Percentiles rank a stretch among this genome's conserved stretches.
phyloP scores from a whole-genome alignment of 2,329 filamentous ascomycete genomes.

The Elsinoe batatas region DNA sequence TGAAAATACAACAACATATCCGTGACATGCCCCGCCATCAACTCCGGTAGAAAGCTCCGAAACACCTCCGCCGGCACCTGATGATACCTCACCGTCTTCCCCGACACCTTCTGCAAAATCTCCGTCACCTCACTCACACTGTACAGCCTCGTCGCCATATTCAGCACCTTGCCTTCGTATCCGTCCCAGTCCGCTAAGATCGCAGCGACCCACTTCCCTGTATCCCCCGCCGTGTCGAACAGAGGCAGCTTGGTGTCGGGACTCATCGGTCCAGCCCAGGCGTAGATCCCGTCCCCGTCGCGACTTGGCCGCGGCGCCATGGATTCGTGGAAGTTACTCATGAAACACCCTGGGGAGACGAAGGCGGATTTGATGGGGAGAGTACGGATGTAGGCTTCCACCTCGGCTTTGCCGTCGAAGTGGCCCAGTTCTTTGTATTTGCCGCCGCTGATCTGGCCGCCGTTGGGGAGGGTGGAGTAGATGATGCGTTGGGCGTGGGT shows the following conservation, averaged over 20 bases:
- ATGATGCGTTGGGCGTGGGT: slow-evolving; percentile 31
- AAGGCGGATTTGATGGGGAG: slow-evolving; percentile 22
- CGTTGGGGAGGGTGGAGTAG: slow-evolving; percentile 27
- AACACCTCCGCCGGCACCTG: slow-evolving; percentile 21
- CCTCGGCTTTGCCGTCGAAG: slow-evolving; percentile 30
- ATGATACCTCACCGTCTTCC: slow-evolving; percentile 21
- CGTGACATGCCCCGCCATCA: slow-evolving; percentile 21
- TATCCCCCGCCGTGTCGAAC: slow-evolving; percentile 21
- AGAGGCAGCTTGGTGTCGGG: slow-evolving; percentile 22
- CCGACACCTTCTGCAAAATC: slow-evolving; percentile 18
- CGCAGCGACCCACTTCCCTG: slow-evolving; percentile 19
- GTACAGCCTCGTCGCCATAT: slow-evolving; percentile 22
- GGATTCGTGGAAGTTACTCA: slow-evolving; percentile 16
- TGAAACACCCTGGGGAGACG: slow-evolving; percentile 21
- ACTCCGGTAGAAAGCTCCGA: slow-evolving; percentile 20
- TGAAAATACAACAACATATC: slow-evolving; percentile 23
- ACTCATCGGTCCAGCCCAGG: slow-evolving; percentile 20
- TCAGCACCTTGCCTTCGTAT: slow-evolving; percentile 21
- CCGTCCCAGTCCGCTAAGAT: slow-evolving; percentile 20
- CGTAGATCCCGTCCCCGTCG: slow-evolving; percentile 17
- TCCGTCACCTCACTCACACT: slow-evolving; percentile 22
- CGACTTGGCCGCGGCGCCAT: slow-evolving; percentile 13
- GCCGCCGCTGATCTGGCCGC: slow-evolving; percentile 24
- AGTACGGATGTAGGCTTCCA: slow-evolving; percentile 26
- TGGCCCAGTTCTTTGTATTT: slow-evolving; percentile 26